Evolutionary conservation across 345 rosid species (phyloP).

Genomic region (Carallia pectinifolia): DNA sequence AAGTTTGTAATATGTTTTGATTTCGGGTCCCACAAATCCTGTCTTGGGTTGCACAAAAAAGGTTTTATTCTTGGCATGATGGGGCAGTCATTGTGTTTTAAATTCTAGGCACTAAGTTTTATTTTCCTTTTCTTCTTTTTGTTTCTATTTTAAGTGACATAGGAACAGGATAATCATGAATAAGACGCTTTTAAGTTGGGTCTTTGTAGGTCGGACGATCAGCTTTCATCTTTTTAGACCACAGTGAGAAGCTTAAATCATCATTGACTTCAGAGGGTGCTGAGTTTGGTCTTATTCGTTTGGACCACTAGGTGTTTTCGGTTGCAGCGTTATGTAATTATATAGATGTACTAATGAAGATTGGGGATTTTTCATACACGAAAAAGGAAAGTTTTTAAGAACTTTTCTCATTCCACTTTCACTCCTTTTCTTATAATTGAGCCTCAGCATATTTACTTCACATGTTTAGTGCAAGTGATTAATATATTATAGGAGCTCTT

Average conservation of each 20-base stretch:
- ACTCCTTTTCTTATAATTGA: no score
- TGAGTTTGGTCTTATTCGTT: constrained; percentile 8
- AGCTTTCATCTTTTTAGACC: constrained; percentile 11
- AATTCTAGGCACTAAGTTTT: not conserved
- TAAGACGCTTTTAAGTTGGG: constrained; percentile 22
- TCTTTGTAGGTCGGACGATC: constrained; percentile 19
- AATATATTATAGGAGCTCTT: no score
- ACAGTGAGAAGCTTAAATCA: constrained; percentile 19
- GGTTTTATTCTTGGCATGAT: constrained; percentile 3
- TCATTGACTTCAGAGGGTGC: constrained; percentile 19
- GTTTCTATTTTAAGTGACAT: not conserved
- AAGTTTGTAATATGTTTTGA: constrained; percentile 43
- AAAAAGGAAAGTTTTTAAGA: no score
- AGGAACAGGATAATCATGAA: constrained; percentile 21
- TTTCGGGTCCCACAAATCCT: constrained; percentile 51
- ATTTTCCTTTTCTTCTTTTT: not conserved
- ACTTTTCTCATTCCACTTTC: no score
- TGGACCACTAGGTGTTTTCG: constrained; percentile 8
- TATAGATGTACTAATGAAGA: no score
- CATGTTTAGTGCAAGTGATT: no score
- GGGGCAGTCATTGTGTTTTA: constrained; percentile 2
- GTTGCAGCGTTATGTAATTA: no score
- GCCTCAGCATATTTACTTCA: no score
- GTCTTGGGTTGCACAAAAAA: constrained; percentile 28
- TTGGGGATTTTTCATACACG: no score